Conservation (phyloP, 192 early-diverging fungal genomes). For the Allomyces arbusculus region DNA sequence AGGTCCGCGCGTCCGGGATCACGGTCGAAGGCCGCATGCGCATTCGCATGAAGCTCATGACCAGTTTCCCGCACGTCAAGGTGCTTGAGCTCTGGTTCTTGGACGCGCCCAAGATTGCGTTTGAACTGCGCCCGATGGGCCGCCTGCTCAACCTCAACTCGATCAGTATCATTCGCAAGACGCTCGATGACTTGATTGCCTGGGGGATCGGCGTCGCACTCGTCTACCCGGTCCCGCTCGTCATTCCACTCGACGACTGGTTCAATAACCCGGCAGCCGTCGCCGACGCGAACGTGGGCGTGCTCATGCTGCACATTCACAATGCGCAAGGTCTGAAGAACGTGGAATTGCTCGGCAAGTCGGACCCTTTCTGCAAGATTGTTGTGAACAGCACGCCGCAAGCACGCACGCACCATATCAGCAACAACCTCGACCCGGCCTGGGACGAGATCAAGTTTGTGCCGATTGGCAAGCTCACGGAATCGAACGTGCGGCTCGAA, state of each 20-base stretch:
- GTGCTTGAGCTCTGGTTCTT: slow-evolving; percentile 65
- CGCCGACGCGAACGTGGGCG: slow-evolving; percentile 57
- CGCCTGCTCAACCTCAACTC: background rate
- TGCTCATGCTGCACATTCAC: slow-evolving; percentile 58
- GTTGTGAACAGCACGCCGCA: slow-evolving; percentile 47
- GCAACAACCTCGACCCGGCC: slow-evolving; percentile 58
- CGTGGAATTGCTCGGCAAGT: slow-evolving; percentile 63
- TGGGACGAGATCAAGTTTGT: slow-evolving; percentile 30
- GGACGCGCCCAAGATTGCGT: slow-evolving; percentile 70
- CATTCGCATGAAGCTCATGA: slow-evolving; percentile 63
- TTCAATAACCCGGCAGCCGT: background rate
- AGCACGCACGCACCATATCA: slow-evolving; percentile 36
- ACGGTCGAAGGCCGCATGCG: slow-evolving; percentile 37
- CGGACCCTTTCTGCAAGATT: slow-evolving; percentile 71
- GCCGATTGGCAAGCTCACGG: slow-evolving; percentile 12
- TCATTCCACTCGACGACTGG: background rate
- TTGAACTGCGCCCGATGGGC: slow-evolving; percentile 72
- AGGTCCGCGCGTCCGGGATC: slow-evolving; percentile 71
- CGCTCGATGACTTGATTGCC: background rate
- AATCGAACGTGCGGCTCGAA: background rate
- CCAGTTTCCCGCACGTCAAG: slow-evolving; percentile 70
- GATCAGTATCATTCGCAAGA: background rate
- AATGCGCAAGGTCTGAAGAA: slow-evolving; percentile 68
- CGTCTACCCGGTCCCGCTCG: background rate
- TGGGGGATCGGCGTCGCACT: background rate